Percentiles rank a stretch among this genome's conserved stretches.
These are phyloP conservation scores for Schizonepeta tenuifolia DNA, from an alignment of 257 asterid species.

Conservation along the genomic window DNA sequence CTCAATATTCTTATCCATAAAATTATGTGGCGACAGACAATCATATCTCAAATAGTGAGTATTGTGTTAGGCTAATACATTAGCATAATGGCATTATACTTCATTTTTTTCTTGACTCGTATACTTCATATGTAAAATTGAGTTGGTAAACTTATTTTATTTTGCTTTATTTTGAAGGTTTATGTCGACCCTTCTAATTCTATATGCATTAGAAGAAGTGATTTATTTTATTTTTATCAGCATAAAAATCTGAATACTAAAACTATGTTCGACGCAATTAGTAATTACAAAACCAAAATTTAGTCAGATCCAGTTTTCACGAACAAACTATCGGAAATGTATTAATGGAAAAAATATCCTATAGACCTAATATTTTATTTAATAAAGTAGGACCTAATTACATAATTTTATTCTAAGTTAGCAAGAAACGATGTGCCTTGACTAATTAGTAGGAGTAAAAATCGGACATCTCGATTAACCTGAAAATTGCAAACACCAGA, in stretches of 20 bases:
- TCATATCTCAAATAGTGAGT: not conserved
- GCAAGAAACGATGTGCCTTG: not conserved
- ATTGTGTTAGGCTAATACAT: not conserved
- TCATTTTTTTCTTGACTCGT: not conserved
- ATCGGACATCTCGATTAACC: constrained; percentile 1
- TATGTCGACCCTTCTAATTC: not conserved
- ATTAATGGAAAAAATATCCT: not conserved
- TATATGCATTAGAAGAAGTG: not conserved
- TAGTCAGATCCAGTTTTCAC: not conserved
- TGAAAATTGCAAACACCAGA: not conserved
- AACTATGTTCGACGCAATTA: not conserved
- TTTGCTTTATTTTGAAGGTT: too few species aligned
- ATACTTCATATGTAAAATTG: too few species aligned
- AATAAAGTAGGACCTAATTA: too few species aligned
- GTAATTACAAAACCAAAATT: not conserved
- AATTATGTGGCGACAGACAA: not conserved
- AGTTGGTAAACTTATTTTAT: too few species aligned
- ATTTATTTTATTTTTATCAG: not conserved
- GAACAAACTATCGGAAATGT: not conserved
- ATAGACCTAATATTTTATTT: too few species aligned
- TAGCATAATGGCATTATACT: not conserved
- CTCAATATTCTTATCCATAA: not conserved
- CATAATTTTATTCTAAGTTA: too few species aligned
- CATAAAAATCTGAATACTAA: not conserved
- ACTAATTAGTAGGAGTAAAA: constrained; percentile 4